Conservation (phyloP, 1,284 basidiomycete genomes). For the Cryptococcus sp. region DNA sequence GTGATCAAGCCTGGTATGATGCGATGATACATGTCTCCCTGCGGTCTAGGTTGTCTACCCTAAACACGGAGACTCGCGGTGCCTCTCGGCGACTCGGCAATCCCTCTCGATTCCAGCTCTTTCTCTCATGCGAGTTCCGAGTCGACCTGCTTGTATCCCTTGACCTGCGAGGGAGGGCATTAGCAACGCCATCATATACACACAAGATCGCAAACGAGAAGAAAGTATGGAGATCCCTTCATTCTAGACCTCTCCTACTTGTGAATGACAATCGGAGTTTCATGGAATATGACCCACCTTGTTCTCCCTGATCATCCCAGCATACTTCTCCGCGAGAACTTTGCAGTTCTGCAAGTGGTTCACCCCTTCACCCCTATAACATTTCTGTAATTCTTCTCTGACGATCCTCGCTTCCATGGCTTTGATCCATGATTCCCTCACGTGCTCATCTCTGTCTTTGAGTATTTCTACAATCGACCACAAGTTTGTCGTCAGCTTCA, state of each 20-base stretch:
- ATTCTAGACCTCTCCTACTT: no score
- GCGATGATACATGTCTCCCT: constrained; percentile 1
- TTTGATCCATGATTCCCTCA: constrained; percentile 91
- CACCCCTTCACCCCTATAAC: constrained; percentile 87
- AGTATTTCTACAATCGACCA: constrained; percentile 50
- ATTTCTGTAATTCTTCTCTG: constrained; percentile 85
- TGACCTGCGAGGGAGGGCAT: constrained; percentile 53
- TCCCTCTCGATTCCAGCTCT: not conserved
- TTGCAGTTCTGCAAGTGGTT: constrained; percentile 89
- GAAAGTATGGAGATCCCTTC: no score
- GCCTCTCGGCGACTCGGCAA: not conserved
- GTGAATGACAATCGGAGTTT: no score
- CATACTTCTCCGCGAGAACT: constrained; percentile 81
- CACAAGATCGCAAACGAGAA: no score
- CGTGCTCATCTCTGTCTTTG: constrained; percentile 68
- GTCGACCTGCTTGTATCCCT: constrained; percentile 57
- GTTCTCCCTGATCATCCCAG: constrained; percentile 77
- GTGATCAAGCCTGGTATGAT: not conserved
- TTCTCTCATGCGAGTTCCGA: constrained; percentile 14
- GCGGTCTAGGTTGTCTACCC: not conserved
- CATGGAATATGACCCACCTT: constrained; percentile 67
- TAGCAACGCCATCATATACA: constrained; percentile 1
- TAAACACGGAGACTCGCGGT: not conserved
- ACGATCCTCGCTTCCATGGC: constrained; percentile 92
- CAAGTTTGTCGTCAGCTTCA: not conserved